Percentiles rank a stretch among this genome's conserved stretches.
These are phyloP conservation scores for Hericium alpestre DNA, from an alignment of 768 basidiomycete genomes.

Conservation along the genomic window DNA sequence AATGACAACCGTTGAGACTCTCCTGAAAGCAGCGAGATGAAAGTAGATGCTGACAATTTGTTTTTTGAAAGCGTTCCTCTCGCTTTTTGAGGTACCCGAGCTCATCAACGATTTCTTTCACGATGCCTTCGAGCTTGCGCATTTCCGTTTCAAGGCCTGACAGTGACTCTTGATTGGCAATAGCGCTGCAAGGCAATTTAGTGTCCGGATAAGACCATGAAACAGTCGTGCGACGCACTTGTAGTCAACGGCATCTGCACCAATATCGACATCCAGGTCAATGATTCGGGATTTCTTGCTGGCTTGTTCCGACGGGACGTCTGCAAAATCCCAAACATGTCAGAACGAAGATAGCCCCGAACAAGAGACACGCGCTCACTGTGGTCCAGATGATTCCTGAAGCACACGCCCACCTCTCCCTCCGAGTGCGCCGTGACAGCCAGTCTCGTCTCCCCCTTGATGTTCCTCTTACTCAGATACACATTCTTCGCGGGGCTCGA, in stretches of 20 bases:
- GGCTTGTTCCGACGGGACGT: constrained; percentile 28
- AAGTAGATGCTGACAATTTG: constrained; percentile 61
- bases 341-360: background rate
- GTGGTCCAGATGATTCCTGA: constrained; percentile 68
- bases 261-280: constrained; percentile 95
- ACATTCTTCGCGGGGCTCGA: constrained; percentile 77
- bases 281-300: constrained; percentile 53
- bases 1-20: background rate
- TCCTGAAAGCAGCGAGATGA: background rate
- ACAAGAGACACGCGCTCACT: constrained; percentile 37
- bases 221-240: constrained; percentile 50
- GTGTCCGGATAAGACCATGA: background rate
- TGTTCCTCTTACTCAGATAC: constrained; percentile 79
- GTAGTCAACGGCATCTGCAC: constrained; percentile 97
- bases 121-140: constrained; percentile 91
- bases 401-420: constrained; percentile 92
- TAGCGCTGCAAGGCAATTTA: constrained; percentile 50
- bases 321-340: background rate
- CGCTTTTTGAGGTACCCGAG: constrained; percentile 81
- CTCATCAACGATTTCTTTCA: constrained; percentile 92
- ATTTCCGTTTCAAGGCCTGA: constrained; percentile 96
- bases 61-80: constrained; percentile 80
- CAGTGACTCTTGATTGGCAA: constrained; percentile 95
- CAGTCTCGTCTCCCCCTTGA: constrained; percentile 84
- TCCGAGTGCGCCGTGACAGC: constrained; percentile 91